A percentile compares a stretch with the other conserved stretches of the same genome.
Evolutionary conservation across 352 stramenopile species (phyloP).

Genomic region (Globisporangium apiculatum): DNA sequence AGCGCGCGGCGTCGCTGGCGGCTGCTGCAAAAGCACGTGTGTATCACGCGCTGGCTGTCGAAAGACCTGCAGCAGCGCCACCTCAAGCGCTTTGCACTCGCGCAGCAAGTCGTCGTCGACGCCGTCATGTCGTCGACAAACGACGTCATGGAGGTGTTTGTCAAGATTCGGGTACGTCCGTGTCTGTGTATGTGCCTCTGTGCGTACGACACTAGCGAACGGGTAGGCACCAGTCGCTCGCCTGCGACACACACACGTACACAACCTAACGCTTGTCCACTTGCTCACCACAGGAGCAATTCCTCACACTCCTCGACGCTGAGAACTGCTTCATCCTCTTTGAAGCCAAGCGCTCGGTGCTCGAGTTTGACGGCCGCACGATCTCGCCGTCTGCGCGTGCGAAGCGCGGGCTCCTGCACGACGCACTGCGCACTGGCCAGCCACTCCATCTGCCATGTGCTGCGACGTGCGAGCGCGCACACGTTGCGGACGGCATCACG

Average conservation of each 20-base stretch:
- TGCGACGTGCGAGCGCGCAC: conserved; percentile 14
- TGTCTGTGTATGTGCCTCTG: background rate
- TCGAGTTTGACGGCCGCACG: conserved; percentile 52
- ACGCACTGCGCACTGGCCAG: conserved; percentile 22
- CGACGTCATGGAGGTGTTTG: conserved; percentile 45
- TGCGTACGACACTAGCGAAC: background rate
- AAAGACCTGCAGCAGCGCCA: conserved; percentile 39
- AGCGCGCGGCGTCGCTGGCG: conserved; percentile 38
- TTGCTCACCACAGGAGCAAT: conserved; percentile 24
- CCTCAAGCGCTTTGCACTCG: conserved; percentile 38
- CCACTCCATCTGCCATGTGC: conserved; percentile 28
- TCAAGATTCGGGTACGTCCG: conserved; percentile 30
- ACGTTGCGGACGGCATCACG: conserved; percentile 18
- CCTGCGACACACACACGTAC: background rate
- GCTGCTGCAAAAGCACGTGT: conserved; percentile 53
- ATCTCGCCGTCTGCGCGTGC: conserved; percentile 34
- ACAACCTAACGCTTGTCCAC: too few species aligned
- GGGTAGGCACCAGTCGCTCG: background rate
- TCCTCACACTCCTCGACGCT: conserved; percentile 50
- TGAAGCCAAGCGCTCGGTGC: conserved; percentile 35
- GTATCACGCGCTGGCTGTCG: conserved; percentile 55
- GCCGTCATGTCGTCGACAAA: conserved; percentile 31
- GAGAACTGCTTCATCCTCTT: conserved; percentile 60
- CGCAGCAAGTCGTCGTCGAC: conserved; percentile 47
- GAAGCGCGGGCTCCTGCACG: conserved; percentile 16